Evolutionary conservation across 1,284 basidiomycete genomes (phyloP).

Genomic region (Inonotus hispidus): DNA sequence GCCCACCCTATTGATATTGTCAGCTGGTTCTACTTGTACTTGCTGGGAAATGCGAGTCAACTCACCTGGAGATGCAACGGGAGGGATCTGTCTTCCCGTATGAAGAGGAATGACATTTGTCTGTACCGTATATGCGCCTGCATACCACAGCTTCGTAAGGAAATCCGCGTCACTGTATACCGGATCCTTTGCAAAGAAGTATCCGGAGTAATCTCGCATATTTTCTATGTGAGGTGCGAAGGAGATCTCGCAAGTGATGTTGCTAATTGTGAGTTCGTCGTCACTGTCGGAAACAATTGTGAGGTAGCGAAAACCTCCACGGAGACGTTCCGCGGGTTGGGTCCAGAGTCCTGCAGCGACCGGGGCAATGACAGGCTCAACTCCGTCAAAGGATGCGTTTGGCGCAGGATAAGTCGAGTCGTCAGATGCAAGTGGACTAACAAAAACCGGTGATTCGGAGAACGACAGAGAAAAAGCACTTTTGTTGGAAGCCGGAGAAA

Average conservation of each 20-base stretch:
- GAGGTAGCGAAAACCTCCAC: constrained; percentile 54
- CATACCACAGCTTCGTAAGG: constrained; percentile 56
- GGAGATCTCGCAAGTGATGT: constrained; percentile 48
- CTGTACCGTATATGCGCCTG: constrained; percentile 58
- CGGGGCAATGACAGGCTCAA: constrained; percentile 25
- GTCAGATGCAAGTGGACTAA: constrained; percentile 38
- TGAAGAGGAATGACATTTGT: constrained; percentile 50
- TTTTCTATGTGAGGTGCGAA: constrained; percentile 52
- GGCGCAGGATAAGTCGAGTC: constrained; percentile 38
- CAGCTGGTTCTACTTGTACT: constrained; percentile 12
- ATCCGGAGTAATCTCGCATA: constrained; percentile 47
- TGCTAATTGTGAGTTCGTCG: constrained; percentile 38
- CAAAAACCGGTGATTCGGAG: constrained; percentile 42
- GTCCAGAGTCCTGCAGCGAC: constrained; percentile 40
- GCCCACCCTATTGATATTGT: constrained; percentile 40
- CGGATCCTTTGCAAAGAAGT: constrained; percentile 48
- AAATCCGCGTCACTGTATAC: constrained; percentile 43
- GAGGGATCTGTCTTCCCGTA: constrained; percentile 47
- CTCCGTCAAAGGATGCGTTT: constrained; percentile 29
- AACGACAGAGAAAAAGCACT: constrained; percentile 39
- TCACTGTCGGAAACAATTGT: constrained; percentile 41
- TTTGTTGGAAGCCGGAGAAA: constrained; percentile 27
- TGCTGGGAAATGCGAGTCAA: background rate
- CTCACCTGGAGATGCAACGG: constrained; percentile 32
- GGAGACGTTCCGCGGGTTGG: constrained; percentile 38